Evolutionary conservation across 2,329 filamentous ascomycete genomes (phyloP).

Genomic region (Trichothecium roseum): DNA sequence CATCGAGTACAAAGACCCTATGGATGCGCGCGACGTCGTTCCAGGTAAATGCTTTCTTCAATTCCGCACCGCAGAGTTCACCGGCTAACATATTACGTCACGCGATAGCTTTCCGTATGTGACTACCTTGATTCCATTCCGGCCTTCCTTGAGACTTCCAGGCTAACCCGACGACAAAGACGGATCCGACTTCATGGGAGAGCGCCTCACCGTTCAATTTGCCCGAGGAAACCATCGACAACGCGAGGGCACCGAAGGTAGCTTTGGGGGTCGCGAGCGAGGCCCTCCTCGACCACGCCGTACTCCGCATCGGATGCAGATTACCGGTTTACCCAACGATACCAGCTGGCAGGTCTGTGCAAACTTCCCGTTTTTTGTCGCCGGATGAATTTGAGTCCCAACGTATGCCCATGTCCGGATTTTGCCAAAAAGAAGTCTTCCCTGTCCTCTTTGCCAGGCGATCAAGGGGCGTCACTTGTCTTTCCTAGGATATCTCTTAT

Average conservation of each 20-base stretch:
- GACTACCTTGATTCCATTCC: conserved; percentile 7
- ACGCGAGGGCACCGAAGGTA: conserved; percentile 27
- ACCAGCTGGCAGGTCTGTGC: conserved; percentile 99
- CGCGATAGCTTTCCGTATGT: conserved; percentile 50
- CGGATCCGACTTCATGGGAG: conserved; percentile 96
- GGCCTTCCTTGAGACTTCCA: conserved; percentile 1
- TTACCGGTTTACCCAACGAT: conserved; percentile 91
- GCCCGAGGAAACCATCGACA: conserved; percentile 66
- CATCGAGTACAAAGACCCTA: conserved; percentile 97
- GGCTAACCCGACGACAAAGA: conserved; percentile 43
- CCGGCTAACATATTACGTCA: conserved; percentile 7
- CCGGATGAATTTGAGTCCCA: conserved; percentile 28
- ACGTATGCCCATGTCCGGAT: neutral
- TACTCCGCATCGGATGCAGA: conserved; percentile 93
- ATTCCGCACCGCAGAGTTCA: conserved; percentile 8
- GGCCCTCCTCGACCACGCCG: conserved; percentile 69
- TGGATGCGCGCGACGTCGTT: conserved; percentile 97
- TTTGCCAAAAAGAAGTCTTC: neutral
- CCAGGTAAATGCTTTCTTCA: conserved; percentile 57
- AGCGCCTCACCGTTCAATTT: conserved; percentile 95
- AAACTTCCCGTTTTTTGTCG: conserved; percentile 47
- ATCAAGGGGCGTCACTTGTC: neutral
- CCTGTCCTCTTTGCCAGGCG: conserved; percentile 8
- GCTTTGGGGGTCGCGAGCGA: conserved; percentile 44
- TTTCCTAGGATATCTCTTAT: conserved; percentile 2